Conservation (phyloP, 495 filamentous ascomycete genomes). For the Trypethelium eluteriae region DNA sequence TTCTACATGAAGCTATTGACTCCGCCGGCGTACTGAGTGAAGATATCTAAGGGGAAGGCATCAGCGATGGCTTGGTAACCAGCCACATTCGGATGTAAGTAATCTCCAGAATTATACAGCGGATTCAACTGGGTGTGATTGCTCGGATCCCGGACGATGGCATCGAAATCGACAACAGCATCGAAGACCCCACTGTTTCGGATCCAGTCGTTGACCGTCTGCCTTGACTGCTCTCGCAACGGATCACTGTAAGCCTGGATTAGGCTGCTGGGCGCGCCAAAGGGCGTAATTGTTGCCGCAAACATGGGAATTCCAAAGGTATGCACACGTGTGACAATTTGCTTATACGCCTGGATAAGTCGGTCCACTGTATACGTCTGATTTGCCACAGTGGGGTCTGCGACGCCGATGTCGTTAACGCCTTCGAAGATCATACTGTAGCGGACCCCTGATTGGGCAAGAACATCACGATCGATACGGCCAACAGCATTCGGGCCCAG, state of each 20-base stretch:
- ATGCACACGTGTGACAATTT: constrained; percentile 52
- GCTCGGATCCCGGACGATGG: constrained; percentile 46
- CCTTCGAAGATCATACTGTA: constrained; percentile 67
- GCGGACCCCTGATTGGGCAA: constrained; percentile 48
- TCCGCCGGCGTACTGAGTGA: constrained; percentile 34
- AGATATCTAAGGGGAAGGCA: constrained; percentile 51
- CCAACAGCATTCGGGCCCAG: constrained; percentile 54
- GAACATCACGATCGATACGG: constrained; percentile 57
- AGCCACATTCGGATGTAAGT: constrained; percentile 60
- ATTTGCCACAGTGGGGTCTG: constrained; percentile 38
- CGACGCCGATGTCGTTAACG: constrained; percentile 63
- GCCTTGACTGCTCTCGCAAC: constrained; percentile 49
- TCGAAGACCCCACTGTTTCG: constrained; percentile 51
- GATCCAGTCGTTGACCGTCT: constrained; percentile 58
- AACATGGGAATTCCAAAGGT: constrained; percentile 50
- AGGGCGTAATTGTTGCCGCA: constrained; percentile 63
- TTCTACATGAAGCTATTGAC: constrained; percentile 16
- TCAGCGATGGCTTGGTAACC: constrained; percentile 58
- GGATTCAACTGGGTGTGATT: constrained; percentile 39
- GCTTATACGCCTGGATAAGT: constrained; percentile 50
- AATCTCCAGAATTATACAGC: constrained; percentile 59
- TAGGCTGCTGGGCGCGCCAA: constrained; percentile 42
- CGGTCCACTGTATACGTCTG: constrained; percentile 46
- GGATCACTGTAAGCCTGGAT: constrained; percentile 47
- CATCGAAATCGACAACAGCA: constrained; percentile 57